Conservation (phyloP, 2,329 filamentous ascomycete genomes). For the Hymenoscyphus occultus region DNA sequence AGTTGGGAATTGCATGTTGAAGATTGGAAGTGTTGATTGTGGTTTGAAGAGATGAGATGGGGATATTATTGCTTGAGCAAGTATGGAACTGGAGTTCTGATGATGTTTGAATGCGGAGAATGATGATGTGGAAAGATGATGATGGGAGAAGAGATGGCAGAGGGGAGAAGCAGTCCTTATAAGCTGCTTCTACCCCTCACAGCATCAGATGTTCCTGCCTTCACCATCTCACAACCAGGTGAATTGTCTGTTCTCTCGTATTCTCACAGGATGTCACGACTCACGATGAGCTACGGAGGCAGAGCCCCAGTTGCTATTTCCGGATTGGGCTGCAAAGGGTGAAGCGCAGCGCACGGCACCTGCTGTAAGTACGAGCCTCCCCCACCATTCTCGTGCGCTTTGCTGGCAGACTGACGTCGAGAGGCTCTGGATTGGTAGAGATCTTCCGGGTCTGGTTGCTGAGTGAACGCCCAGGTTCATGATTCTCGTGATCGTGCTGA, state of each 20-base stretch:
- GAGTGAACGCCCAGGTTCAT: not conserved
- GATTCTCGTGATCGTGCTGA: not conserved
- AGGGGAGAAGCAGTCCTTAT: not conserved
- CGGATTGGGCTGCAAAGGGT: not conserved
- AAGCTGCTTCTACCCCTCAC: not conserved
- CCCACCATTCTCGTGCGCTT: constrained; percentile 1
- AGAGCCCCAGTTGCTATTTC: not conserved
- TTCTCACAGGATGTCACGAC: not conserved
- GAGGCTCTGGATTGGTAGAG: not conserved
- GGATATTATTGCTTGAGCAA: constrained; percentile 2
- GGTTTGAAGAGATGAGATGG: not conserved
- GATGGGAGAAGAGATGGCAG: not conserved
- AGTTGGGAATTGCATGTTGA: constrained; percentile 45
- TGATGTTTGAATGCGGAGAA: constrained; percentile 2
- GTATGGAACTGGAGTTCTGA: not conserved
- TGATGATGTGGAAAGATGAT: constrained; percentile 5
- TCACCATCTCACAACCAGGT: constrained; percentile 1
- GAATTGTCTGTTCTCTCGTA: not conserved
- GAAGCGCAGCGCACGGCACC: not conserved
- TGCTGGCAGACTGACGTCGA: constrained; percentile 9
- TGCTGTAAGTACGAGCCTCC: constrained; percentile 4
- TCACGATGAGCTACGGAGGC: no score
- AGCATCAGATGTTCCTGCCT: not conserved
- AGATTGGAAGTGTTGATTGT: not conserved
- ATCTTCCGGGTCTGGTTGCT: not conserved